Conservation (phyloP, 352 stramenopile species). For the Elongisporangium senticosum region DNA sequence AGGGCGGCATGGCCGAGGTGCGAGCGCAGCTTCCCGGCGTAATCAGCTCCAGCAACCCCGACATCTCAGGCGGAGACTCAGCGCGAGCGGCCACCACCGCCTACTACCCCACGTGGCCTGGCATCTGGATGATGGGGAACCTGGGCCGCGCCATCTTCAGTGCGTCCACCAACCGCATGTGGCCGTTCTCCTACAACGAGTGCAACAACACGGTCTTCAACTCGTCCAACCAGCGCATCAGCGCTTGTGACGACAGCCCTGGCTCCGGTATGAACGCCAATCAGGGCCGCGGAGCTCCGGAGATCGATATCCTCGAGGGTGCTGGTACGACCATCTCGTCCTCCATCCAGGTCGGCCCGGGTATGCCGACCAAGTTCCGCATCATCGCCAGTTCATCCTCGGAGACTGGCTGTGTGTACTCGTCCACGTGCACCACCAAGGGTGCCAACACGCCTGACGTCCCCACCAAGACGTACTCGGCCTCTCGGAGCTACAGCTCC, state of each 20-base stretch:
- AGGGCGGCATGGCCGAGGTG: slow-evolving; percentile 82
- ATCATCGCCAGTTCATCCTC: slow-evolving; percentile 7
- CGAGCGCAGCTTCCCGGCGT: slow-evolving; percentile 82
- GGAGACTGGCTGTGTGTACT: slow-evolving; percentile 37
- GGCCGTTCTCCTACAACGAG: slow-evolving; percentile 90
- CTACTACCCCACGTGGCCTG: slow-evolving; percentile 79
- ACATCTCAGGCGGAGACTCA: slow-evolving; percentile 17
- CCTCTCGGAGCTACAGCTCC: slow-evolving; percentile 17
- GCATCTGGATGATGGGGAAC: slow-evolving; percentile 94
- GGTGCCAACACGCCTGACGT: slow-evolving; percentile 42
- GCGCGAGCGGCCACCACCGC: slow-evolving; percentile 15
- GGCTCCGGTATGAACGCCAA: slow-evolving; percentile 86
- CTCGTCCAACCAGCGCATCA: slow-evolving; percentile 46
- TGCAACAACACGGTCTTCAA: slow-evolving; percentile 64
- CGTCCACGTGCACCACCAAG: slow-evolving; percentile 24
- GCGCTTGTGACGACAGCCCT: slow-evolving; percentile 81
- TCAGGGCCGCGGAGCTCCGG: slow-evolving; percentile 83
- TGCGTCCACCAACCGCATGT: slow-evolving; percentile 83
- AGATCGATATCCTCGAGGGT: slow-evolving; percentile 93
- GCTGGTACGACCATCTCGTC: slow-evolving; percentile 57
- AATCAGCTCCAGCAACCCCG: slow-evolving; percentile 33
- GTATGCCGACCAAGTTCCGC: slow-evolving; percentile 37
- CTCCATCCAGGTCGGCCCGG: slow-evolving; percentile 73
- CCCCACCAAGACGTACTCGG: slow-evolving; percentile 21
- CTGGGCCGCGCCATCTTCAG: slow-evolving; percentile 89